Conservation (phyloP, 768 basidiomycete species). For the Suillus spraguei region DNA sequence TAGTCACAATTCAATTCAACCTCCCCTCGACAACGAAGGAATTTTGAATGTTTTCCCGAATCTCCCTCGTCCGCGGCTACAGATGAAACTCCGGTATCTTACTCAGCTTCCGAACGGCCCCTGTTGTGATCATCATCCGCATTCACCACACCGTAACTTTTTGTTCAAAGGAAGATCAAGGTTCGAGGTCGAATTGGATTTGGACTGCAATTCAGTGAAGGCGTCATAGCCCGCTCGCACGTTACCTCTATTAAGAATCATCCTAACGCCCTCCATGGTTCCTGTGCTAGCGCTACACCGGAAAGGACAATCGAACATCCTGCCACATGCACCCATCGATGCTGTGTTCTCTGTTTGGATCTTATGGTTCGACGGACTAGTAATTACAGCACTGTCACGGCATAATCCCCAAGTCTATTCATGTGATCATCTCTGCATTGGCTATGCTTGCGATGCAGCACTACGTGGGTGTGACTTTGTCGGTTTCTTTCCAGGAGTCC, state of each 20-base stretch:
- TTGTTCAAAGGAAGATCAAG: neutral
- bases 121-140: slow-evolving; percentile 4
- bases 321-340: neutral
- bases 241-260: neutral
- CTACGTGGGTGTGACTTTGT: neutral
- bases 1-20: neutral
- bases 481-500: slow-evolving; percentile 1
- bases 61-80: neutral
- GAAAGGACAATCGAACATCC: slow-evolving; percentile 3
- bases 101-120: neutral
- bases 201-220: neutral
- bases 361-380: neutral
- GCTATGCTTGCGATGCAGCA: slow-evolving; percentile 3
- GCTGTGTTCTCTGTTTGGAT: slow-evolving; percentile 2
- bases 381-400: slow-evolving; percentile 3
- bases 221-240: slow-evolving; percentile 6
- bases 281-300: slow-evolving; percentile 9
- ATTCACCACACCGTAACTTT: neutral
- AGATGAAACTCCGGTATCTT: slow-evolving; percentile 1
- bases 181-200: neutral
- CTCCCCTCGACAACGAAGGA: neutral
- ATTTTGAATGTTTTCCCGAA: neutral
- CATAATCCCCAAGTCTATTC: neutral
- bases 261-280: neutral
- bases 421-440: slow-evolving; percentile 4